Conservation (phyloP, 2,329 filamentous ascomycete species). For the Verticillium alfalfae region DNA sequence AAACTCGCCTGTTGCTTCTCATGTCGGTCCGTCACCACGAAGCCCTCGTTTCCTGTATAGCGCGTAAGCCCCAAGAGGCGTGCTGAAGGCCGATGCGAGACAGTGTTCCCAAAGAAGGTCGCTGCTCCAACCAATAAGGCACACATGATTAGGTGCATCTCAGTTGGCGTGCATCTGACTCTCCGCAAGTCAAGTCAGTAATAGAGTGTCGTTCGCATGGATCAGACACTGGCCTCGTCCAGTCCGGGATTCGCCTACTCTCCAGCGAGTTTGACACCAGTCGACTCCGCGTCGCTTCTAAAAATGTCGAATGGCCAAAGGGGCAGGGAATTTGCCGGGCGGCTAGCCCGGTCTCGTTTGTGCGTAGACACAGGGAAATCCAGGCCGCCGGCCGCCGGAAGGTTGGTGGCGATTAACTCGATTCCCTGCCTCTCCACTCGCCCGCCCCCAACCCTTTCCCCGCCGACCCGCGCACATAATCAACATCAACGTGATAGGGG, state of each 20-base stretch:
- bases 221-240: no score
- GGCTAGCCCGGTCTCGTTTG: background rate
- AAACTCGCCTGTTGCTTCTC: background rate
- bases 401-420: background rate
- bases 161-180: background rate
- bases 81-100: background rate
- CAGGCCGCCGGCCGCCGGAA: background rate
- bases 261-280: no score
- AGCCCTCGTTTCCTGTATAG: background rate
- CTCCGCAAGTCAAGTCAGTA: background rate
- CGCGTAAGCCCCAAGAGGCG: background rate
- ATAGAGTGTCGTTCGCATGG: background rate
- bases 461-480: background rate
- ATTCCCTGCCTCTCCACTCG: background rate
- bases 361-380: background rate
- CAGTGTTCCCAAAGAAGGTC: background rate
- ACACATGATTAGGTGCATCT: background rate
- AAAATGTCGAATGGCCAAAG: background rate
- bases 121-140: background rate
- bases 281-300: no score
- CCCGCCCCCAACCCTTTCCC: background rate
- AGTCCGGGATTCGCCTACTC: background rate
- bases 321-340: background rate
- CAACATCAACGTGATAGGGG: background rate
- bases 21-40: background rate